Conservation (phyloP, 345 rosid genomes). For the Eucalyptus regnans region DNA sequence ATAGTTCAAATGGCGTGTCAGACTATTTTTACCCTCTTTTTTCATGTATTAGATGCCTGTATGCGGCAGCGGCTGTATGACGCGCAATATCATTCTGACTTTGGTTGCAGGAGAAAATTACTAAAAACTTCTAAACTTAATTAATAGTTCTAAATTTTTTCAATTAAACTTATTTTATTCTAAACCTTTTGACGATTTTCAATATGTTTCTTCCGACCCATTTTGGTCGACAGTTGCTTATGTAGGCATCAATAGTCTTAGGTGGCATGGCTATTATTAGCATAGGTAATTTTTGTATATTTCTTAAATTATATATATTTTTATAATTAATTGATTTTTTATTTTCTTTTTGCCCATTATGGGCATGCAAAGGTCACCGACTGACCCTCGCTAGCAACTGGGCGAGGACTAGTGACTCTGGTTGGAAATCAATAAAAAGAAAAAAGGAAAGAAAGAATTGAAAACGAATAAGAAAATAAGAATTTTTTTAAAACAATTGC, state of each 20-base stretch:
- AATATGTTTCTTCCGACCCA: rapidly evolving
- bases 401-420: background rate
- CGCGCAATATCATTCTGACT: background rate
- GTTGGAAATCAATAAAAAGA: background rate
- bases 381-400: background rate
- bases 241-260: rapidly evolving
- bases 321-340: background rate
- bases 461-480: background rate
- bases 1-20: background rate
- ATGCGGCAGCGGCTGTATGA: background rate
- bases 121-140: background rate
- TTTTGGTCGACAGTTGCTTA: background rate
- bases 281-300: rapidly evolving
- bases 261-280: background rate
- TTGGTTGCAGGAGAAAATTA: background rate
- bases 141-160: background rate
- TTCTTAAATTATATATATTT: background rate
- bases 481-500: background rate
- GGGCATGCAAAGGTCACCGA: background rate
- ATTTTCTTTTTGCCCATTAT: rapidly evolving
- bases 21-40: background rate
- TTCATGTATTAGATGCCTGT: background rate
- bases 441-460: background rate
- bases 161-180: background rate
- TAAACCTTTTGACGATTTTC: background rate